Evolutionary conservation across 23 red algal species (phyloP), one percentile per base, ranked within the genome.

Genomic region (Chondrus crispus): DNA sequence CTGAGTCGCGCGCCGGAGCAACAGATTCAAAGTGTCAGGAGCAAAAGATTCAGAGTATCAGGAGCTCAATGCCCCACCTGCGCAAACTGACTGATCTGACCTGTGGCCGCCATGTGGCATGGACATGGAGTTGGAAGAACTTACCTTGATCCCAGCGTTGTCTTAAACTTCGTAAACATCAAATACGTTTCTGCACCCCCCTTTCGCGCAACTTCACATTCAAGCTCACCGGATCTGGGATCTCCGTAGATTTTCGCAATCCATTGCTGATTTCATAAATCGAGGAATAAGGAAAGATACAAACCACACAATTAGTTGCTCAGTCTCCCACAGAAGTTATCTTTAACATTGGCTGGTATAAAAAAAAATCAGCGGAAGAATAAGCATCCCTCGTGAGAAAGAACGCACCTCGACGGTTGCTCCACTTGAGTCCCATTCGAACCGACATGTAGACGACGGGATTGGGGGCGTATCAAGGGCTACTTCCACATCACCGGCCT

Each of bases 401-500:
- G 14, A 63, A 77, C 85, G 7, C 64, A 88, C 82, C 54, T 95
- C 93, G 14, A 81, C 71, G 29, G 93, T 95, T 38, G 93, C 85
- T 14, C 85, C 93, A 50, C 30, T 48, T 18, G 87, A 78, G 51
- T 72, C 70, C 79, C 80, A 95, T 40, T 80, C 87, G 38, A 95
- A 95, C 2, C 44, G 14, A 60, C 93, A 95, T 13, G 85, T 95
- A 9, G 93, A 95, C 19, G 75, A 72, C 14, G 40, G 43, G 75
- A 95, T 84, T 18, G 93, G 93, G 18, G 93, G 93, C 16, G 93
- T 95, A 85, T 95, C 93, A 14, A 95, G 68, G 13, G 93, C 82
- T 6, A 94, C 52, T 28, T 76, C 42, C 28, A 94, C 58, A 7
- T 54, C n/a, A 2, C 69, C 91, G 7, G 82, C 30, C 28, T 76